Evolutionary conservation across 2,329 filamentous ascomycete genomes (phyloP).

Genomic region (Arthrobotrys sinensis): DNA sequence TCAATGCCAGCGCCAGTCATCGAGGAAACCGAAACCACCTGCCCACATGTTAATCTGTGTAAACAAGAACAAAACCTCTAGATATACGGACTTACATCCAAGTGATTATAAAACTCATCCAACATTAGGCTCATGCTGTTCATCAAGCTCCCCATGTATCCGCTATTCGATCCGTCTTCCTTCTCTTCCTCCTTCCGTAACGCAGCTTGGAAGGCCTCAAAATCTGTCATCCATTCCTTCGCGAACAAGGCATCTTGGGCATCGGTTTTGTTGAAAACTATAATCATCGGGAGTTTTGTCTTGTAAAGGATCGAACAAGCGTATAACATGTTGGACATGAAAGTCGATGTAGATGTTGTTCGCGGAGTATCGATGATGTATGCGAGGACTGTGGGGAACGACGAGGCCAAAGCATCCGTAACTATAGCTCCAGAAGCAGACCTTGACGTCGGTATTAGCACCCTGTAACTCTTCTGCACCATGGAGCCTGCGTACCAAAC

Average conservation of each 20-base stretch:
- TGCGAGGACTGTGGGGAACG: slow-evolving; percentile 95
- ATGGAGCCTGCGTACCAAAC: slow-evolving; percentile 79
- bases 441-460: slow-evolving; percentile 26
- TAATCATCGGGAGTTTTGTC: slow-evolving; percentile 97
- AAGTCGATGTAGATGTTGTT: slow-evolving; percentile 92
- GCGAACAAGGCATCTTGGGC: slow-evolving; percentile 91
- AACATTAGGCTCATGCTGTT: slow-evolving; percentile 99
- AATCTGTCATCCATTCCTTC: slow-evolving; percentile 99
- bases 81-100: slow-evolving; percentile 73
- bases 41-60: neutral
- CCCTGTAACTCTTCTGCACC: neutral
- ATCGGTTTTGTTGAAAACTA: slow-evolving; percentile 99
- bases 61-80: neutral
- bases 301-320: slow-evolving; percentile 99
- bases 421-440: slow-evolving; percentile 89
- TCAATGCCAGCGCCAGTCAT: slow-evolving; percentile 93
- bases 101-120: slow-evolving; percentile 95
- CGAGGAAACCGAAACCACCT: slow-evolving; percentile 87
- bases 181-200: slow-evolving; percentile 85
- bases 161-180: slow-evolving; percentile 75
- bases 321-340: slow-evolving; percentile 99
- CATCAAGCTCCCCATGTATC: slow-evolving; percentile 94
- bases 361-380: slow-evolving; percentile 87
- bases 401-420: slow-evolving; percentile 90
- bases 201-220: slow-evolving; percentile 92